Conservation (phyloP, 2,329 filamentous ascomycete species). For the Sporothrix sp. region DNA sequence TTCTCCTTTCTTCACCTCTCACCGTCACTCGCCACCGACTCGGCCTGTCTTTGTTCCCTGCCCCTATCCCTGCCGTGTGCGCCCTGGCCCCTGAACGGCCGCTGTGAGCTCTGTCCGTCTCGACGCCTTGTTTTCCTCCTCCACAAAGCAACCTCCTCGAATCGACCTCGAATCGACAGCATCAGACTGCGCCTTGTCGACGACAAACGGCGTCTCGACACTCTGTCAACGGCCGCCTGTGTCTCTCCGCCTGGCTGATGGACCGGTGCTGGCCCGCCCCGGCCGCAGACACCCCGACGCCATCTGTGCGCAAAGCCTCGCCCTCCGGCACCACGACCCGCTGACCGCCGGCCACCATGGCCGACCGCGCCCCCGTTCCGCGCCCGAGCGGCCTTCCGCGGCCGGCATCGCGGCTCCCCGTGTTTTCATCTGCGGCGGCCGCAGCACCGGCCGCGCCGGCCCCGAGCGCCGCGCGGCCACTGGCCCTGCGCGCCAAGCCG, state of each 20-base stretch:
- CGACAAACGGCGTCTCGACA: too few relatives aligned
- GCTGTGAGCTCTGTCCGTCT: constrained; percentile 4
- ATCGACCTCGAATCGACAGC: background rate
- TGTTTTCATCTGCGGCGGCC: too few relatives aligned
- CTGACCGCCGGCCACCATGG: constrained; percentile 8
- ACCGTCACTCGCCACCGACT: background rate
- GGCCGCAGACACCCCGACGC: too few relatives aligned
- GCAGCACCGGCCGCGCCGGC: too few relatives aligned
- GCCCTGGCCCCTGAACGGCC: constrained; percentile 3
- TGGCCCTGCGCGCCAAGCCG: constrained; percentile 16
- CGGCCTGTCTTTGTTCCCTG: background rate
- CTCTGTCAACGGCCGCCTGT: background rate
- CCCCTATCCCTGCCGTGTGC: background rate
- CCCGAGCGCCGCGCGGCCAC: background rate
- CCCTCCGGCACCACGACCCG: too few relatives aligned
- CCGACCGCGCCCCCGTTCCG: constrained; percentile 13
- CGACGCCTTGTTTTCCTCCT: background rate
- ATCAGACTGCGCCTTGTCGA: too few relatives aligned
- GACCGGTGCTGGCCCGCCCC: too few relatives aligned
- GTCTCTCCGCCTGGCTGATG: too few relatives aligned
- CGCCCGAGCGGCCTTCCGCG: constrained; percentile 17
- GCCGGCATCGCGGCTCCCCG: constrained; percentile 14
- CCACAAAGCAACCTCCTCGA: background rate
- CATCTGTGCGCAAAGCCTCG: too few relatives aligned
- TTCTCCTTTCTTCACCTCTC: background rate